Evolutionary conservation across 192 early-diverging fungal genomes (phyloP).

Genomic region (Coemansia sp.): DNA sequence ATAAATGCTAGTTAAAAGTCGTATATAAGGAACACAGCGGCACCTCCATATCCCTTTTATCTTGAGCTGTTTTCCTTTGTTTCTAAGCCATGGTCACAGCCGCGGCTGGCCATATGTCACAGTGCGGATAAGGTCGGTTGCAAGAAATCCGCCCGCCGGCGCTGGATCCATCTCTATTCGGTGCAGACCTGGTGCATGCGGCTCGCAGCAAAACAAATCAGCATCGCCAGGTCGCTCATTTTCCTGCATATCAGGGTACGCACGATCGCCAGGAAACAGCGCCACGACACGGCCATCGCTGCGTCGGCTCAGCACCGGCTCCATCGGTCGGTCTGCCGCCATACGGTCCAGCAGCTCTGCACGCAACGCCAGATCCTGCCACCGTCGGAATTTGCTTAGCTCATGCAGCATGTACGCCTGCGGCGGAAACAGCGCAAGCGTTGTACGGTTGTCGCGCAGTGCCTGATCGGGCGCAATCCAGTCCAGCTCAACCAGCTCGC

Average conservation of each 20-base stretch:
- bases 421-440: slow-evolving; percentile 62
- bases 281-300: slow-evolving; percentile 28
- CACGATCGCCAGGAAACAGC: slow-evolving; percentile 45
- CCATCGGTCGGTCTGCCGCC: slow-evolving; percentile 9
- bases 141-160: slow-evolving; percentile 27
- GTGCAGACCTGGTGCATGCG: slow-evolving; percentile 14
- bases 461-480: slow-evolving; percentile 72
- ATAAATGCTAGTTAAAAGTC: background rate
- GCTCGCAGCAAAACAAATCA: slow-evolving; percentile 2
- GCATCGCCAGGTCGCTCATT: background rate
- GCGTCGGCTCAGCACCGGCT: slow-evolving; percentile 32
- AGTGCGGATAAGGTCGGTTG: slow-evolving; percentile 4
- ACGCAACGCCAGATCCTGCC: slow-evolving; percentile 49
- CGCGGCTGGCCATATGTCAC: background rate
- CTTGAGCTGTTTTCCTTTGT: background rate
- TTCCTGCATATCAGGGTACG: slow-evolving; percentile 13
- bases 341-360: background rate
- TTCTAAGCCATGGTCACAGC: background rate
- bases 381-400: slow-evolving; percentile 43
- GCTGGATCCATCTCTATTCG: slow-evolving; percentile 29
- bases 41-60: background rate
- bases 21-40: too few relatives aligned
- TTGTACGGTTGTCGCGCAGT: slow-evolving; percentile 50
- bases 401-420: slow-evolving; percentile 63
- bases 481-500: slow-evolving; percentile 60